These are phyloP conservation scores for Sugiyamaella mastotermitis DNA, from an alignment of 805 yeast genomes.

Conservation along the genomic window DNA sequence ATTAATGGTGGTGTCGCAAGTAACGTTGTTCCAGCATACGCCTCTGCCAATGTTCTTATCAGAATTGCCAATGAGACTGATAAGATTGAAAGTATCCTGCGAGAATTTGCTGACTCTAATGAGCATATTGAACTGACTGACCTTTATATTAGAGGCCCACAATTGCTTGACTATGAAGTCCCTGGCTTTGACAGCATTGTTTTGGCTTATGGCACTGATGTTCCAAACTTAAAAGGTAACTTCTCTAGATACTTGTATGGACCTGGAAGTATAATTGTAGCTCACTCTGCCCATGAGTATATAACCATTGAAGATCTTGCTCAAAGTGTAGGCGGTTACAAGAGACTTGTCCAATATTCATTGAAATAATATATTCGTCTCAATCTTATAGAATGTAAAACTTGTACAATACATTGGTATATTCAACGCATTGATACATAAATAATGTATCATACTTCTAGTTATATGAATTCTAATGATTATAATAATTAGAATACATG, in stretches of 20 bases:
- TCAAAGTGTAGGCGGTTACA: constrained; percentile 50
- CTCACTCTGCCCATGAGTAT: constrained; percentile 53
- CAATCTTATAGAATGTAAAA: too few relatives aligned
- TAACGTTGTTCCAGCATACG: constrained; percentile 55
- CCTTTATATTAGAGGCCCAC: constrained; percentile 34
- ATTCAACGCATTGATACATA: too few relatives aligned
- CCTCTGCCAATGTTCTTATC: constrained; percentile 43
- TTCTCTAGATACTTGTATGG: constrained; percentile 53
- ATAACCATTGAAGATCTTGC: constrained; percentile 42
- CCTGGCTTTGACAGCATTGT: constrained; percentile 56
- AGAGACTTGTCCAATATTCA: constrained; percentile 31
- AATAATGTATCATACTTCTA: too few relatives aligned
- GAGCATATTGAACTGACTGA: constrained; percentile 20
- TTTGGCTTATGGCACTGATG: constrained; percentile 49
- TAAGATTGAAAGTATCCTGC: constrained; percentile 33
- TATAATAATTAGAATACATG: too few relatives aligned
- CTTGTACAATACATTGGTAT: too few relatives aligned
- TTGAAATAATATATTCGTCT: too few relatives aligned
- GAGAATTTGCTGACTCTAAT: constrained; percentile 29
- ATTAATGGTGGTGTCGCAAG: constrained; percentile 56
- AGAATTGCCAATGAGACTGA: constrained; percentile 48
- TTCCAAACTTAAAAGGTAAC: constrained; percentile 37
- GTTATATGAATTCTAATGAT: too few relatives aligned
- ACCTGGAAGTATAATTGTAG: constrained; percentile 58
- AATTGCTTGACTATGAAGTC: constrained; percentile 48